Evolutionary conservation across 257 asterid genomes (phyloP).

Genomic region (Petunia secreta): DNA sequence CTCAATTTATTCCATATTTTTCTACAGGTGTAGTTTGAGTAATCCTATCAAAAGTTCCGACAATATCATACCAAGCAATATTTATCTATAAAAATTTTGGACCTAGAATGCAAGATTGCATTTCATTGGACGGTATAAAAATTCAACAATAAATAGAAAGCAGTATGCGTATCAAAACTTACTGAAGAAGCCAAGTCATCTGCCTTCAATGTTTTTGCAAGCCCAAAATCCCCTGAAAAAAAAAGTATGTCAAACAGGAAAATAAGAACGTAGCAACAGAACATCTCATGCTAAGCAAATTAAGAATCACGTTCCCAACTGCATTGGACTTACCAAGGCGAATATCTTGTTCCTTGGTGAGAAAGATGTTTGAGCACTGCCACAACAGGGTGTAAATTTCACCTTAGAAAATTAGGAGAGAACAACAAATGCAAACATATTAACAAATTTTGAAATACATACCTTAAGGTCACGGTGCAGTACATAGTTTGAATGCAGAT

Average conservation of each 20-base stretch:
- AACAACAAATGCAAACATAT: conserved; percentile 27
- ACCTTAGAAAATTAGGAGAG: conserved; percentile 29
- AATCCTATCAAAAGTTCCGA: neutral
- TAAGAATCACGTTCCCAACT: neutral
- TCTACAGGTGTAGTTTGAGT: neutral
- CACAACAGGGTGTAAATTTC: conserved; percentile 33
- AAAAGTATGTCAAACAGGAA: conserved; percentile 16
- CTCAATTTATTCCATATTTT: neutral
- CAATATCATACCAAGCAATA: neutral
- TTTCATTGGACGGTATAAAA: neutral
- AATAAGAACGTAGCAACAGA: no score
- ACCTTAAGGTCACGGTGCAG: conserved; percentile 98
- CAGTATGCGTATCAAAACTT: conserved; percentile 42
- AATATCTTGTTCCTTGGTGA: conserved; percentile 92
- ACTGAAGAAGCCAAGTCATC: conserved; percentile 99
- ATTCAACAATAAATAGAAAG: neutral
- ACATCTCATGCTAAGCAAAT: conserved; percentile 16
- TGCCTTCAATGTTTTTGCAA: conserved; percentile 96
- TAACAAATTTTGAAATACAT: conserved; percentile 28
- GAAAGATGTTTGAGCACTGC: conserved; percentile 98
- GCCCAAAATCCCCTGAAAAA: conserved; percentile 94
- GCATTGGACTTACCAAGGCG: conserved; percentile 75
- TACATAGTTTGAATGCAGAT: conserved; percentile 93
- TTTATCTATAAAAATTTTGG: neutral
- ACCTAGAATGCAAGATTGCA: neutral